These are phyloP conservation scores for Termitomyces sp. DNA, from an alignment of 768 basidiomycete species.

Conservation along the genomic window DNA sequence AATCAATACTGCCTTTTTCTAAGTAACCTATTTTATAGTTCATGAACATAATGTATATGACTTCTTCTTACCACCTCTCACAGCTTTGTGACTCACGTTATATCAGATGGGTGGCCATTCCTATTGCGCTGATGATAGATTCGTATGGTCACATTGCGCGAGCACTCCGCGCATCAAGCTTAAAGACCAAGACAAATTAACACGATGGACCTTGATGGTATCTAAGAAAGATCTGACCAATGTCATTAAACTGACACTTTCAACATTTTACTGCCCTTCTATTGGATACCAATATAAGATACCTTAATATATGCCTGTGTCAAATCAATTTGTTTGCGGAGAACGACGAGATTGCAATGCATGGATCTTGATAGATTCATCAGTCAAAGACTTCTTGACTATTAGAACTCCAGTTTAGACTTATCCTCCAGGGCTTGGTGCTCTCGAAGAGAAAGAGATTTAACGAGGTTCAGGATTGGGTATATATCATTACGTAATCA, in stretches of 20 bases:
- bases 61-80: background rate
- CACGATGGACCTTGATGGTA: background rate
- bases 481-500: background rate
- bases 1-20: background rate
- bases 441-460: background rate
- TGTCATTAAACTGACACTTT: background rate
- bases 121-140: conserved; percentile 71
- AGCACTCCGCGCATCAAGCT: conserved; percentile 38
- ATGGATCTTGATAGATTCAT: background rate
- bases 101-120: conserved; percentile 73
- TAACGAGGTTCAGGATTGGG: too few relatives aligned
- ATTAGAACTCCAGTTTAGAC: background rate
- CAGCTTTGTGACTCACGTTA: background rate
- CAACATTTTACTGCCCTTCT: background rate
- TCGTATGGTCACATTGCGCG: conserved; percentile 68
- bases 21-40: conserved; percentile 37
- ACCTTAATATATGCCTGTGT: background rate
- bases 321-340: background rate
- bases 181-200: conserved; percentile 29
- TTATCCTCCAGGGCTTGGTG: background rate
- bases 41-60: conserved; percentile 72
- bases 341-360: background rate
- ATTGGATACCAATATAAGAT: background rate
- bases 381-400: too few relatives aligned
- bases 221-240: too few relatives aligned